Base-by-base conservation (phyloP, 805 yeast species). In the Kodamaea fukazawae region DNA sequence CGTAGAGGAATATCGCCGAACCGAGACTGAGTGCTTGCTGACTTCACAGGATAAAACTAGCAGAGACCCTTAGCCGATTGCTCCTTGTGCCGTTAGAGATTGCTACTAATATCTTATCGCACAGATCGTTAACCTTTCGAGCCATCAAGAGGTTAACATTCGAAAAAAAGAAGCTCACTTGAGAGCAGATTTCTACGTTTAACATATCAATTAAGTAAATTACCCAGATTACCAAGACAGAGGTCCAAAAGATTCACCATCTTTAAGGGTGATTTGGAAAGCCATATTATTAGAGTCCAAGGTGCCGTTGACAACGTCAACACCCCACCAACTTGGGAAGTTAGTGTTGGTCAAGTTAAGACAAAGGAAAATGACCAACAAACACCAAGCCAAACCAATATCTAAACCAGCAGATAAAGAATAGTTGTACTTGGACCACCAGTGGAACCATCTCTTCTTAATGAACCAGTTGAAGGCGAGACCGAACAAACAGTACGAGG, bases 251-350 rank as follows among this genome's bases (percentile, higher is more conserved):
- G 60, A 48, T 43, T 70, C 67, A 23, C 78, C 79, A 9, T 47
- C 38, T 42, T 73, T 55, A 2, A 49, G 37, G 2, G 36, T 23
- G 38, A 61, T 41, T 38, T 71, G 66, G 35, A 58, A 50, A 26
- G 67, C 63, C 25, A 42, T 42, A 23, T 52, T 61, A 42, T 65
- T 58, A 28, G 63, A 54, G 48, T 69, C 78, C 40, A 67, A 60
- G 13, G 71, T 65, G 11, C 51, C 50, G 26, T 63, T 59, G 23
- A 65, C 60, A 32, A 75, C 79, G 35, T 52, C 57, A 38, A 71
- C 75, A 11, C 88, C 89, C 89, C 89, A 83, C 90, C 90, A 83
- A 4, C 40, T 34, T 34, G 65, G 61, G 50, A 56, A 47, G 31
- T 36, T 29, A 14, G 58, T 44, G 43, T 38, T 40, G 22, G 50